Base-by-base conservation (phyloP, 306 rosid genomes). In the Inga oerstediana region DNA sequence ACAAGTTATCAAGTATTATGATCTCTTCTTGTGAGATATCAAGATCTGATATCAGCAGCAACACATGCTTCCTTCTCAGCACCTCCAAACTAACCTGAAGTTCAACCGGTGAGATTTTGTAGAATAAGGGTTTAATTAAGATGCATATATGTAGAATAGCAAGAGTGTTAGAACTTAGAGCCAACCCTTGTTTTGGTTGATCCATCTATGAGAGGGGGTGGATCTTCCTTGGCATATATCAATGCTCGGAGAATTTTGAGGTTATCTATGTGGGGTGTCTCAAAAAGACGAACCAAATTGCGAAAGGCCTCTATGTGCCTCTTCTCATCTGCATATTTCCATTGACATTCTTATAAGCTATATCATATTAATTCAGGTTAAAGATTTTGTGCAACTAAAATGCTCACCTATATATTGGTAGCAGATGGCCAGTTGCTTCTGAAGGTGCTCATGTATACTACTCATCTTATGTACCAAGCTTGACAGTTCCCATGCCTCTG, bases 401-500 rank as follows among this genome's bases (percentile, higher is more conserved):
- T 11, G 75, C 9, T 84, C 78, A 89, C 95, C 87, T 77, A 88
- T 89, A 72, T 86, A 52, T 79, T 62, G 77, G 30, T 81, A 74
- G 78, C 92, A 91, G 69, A 71, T 44, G 7, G 22, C 39, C 17
- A 89, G 89, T 84, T 88, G 89, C 10, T 2, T 76, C 51, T 8
- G 61, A 32, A 91, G 93, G 76, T 86, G 93, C 20, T 84, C 89
- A 16, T 59, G 27, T 67, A 89, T 87, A 71, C 74, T 83, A 71
- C 17, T 84, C 77, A 88, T 82, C 88, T 89, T 91, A 65, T 88
- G 88, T 52, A 89, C 87, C 88, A 87, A 81, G 85, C 88, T 87
- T n/a, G 89, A 81, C 12, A 89, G 44, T 85, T 91, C 95, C 91
- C 88, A 88, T 9, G 80, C 80, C 68, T 89, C 93, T 5, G 88